Conservation (phyloP, 805 yeast genomes). For the Torulaspora franciscae region DNA sequence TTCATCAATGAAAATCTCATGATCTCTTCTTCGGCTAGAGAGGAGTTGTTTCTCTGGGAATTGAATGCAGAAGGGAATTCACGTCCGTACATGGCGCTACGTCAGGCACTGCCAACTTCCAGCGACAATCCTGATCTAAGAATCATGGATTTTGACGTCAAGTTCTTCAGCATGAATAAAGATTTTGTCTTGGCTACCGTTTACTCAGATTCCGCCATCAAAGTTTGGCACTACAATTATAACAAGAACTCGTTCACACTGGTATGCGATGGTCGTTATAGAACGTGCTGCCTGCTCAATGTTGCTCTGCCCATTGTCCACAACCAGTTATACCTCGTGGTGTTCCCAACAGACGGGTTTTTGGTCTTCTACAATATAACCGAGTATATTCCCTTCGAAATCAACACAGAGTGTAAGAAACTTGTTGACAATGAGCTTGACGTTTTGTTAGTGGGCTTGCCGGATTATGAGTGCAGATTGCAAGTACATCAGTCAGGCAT, state of each 20-base stretch:
- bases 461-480: slow-evolving; percentile 33
- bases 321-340: slow-evolving; percentile 38
- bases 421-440: slow-evolving; percentile 4
- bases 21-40: slow-evolving; percentile 72
- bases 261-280: slow-evolving; percentile 49
- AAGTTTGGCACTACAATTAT: slow-evolving; percentile 53
- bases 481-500: slow-evolving; percentile 82
- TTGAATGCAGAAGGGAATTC: slow-evolving; percentile 37
- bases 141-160: slow-evolving; percentile 75
- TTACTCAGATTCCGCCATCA: slow-evolving; percentile 79
- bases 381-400: slow-evolving; percentile 20
- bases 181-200: slow-evolving; percentile 50
- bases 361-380: slow-evolving; percentile 57
- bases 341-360: slow-evolving; percentile 82
- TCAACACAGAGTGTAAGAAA: slow-evolving; percentile 10
- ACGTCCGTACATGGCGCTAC: slow-evolving; percentile 45
- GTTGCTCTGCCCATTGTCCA: slow-evolving; percentile 42
- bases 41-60: slow-evolving; percentile 82
- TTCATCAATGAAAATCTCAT: slow-evolving; percentile 49
- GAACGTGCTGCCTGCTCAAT: slow-evolving; percentile 72
- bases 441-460: slow-evolving; percentile 4
- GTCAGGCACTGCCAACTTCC: slow-evolving; percentile 52
- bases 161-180: slow-evolving; percentile 34
- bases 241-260: slow-evolving; percentile 38
- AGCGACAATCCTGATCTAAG: slow-evolving; percentile 72